These are phyloP conservation scores for Fraxinus xanthoxyloides DNA, from an alignment of 305 asterid genomes.

Conservation along the genomic window DNA sequence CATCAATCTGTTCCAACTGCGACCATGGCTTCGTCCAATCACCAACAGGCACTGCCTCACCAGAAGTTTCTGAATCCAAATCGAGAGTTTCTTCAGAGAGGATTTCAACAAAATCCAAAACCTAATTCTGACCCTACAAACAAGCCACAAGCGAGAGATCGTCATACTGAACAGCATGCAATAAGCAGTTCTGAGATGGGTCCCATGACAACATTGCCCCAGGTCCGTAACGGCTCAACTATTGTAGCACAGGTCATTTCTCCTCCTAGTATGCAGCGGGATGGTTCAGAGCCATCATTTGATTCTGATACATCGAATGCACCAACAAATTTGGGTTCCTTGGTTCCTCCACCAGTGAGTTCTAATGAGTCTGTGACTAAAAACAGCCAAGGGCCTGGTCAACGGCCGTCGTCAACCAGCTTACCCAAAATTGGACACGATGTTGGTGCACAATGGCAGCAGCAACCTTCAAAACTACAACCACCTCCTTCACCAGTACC, in stretches of 20 bases:
- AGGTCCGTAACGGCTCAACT: constrained; percentile 29
- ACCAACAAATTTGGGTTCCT: constrained; percentile 38
- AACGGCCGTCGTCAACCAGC: constrained; percentile 36
- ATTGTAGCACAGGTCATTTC: constrained; percentile 27
- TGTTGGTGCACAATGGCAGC: constrained; percentile 37
- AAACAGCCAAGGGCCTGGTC: constrained; percentile 39
- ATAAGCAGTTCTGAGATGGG: constrained; percentile 45
- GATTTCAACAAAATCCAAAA: constrained; percentile 38
- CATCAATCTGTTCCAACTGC: constrained; percentile 39
- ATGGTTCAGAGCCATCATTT: constrained; percentile 48
- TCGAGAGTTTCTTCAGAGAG: constrained; percentile 45
- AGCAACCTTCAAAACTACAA: constrained; percentile 43
- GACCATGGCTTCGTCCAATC: constrained; percentile 37
- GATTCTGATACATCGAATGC: constrained; percentile 44
- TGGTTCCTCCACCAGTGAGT: constrained; percentile 37
- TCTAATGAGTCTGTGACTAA: constrained; percentile 35
- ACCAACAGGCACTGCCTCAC: constrained; percentile 33
- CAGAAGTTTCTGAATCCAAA: constrained; percentile 44
- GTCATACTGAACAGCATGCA: constrained; percentile 36
- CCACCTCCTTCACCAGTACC: constrained; percentile 44
- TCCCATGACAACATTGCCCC: constrained; percentile 26
- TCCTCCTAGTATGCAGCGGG: constrained; percentile 30
- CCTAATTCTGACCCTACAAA: constrained; percentile 35
- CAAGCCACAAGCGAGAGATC: constrained; percentile 37
- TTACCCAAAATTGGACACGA: constrained; percentile 40